Base-by-base conservation (phyloP, 2,329 filamentous ascomycete species). In the Hawksworthiomyces lignivorus region DNA sequence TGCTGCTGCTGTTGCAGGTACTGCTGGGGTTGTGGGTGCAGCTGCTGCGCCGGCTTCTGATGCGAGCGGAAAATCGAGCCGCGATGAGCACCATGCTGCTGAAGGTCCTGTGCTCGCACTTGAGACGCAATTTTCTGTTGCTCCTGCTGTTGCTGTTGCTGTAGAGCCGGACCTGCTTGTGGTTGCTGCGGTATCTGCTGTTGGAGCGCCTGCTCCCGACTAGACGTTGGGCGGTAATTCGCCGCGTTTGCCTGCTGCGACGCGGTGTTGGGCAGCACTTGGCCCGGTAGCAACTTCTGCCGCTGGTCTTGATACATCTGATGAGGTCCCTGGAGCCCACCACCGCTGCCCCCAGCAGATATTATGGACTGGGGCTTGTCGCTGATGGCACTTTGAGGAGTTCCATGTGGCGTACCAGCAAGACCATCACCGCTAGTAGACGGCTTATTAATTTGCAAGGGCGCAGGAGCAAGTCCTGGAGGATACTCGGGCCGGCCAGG, bases 401-500 rank as follows among this genome's bases (percentile, higher is more conserved):
- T n/a, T n/a, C n/a, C n/a, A n/a, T n/a, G n/a, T n/a, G n/a, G n/a
- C n/a, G n/a, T n/a, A n/a, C n/a, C n/a, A n/a, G n/a, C n/a, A n/a
- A n/a, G n/a, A n/a, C n/a, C n/a, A n/a, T n/a, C n/a, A n/a, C n/a
- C n/a, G n/a, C n/a, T n/a, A n/a, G n/a, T n/a, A n/a, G n/a, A n/a
- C n/a, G n/a, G n/a, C 24, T 38, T 41, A 12, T 45, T 40, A 17
- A 22, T 21, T 9, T 27, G 24, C 9, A 24, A 15, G 10, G 43
- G 32, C 19, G 29, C 28, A 18, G 34, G 36, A 2, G 20, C 22
- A 15, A 32, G 15, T 17, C 41, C 45, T 10, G 28, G 27, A 1
- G 44, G 45, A 21, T 51, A 55, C 30, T 47, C 46, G 8, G 54
- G 54, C 5, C 54, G 54, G 17, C 54, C 54, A 1, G 54, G 54